Evolutionary conservation across 768 basidiomycete species (phyloP), one percentile per base, ranked within the genome.

Genomic region (Porpolomopsis calyptriformis): DNA sequence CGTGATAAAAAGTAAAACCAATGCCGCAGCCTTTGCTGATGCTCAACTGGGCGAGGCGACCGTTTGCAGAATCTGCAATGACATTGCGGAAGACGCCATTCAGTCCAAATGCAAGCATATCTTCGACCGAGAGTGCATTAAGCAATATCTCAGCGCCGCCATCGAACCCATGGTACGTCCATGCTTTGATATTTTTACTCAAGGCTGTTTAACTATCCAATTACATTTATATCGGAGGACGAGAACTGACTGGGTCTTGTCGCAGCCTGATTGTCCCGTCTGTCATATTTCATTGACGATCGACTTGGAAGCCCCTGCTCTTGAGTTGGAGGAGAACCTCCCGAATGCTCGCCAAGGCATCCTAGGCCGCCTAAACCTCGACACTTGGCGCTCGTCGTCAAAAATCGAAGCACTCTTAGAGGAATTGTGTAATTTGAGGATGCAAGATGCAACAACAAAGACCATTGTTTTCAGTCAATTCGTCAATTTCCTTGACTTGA

Each of bases 331-430:
- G 49, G 80, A 84, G 53, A 72, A 63, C 42, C 51, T 61, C 2
- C 49, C 64, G 5, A 69, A 57, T 31, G 68, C 67, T 7, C 78
- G 88, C 31, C 96, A 99, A 61, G 96, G 96, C 33, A 97, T 99
- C 42, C 76, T 99, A 11, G 89, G 89, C 22, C 79, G 93, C 8
- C 71, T 99, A 19, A 78, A 98, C 59, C 67, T 97, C 14, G 79
- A 88, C 53, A 81, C 78, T 38, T 96, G 91, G 90, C 77, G 90
- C 40, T 94, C 91, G 1, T 93, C 89, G n/a, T 82, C 91, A 4
- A 99, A 98, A 70, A 89, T 98, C 35, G 96, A 99, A 60, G 93
- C 94, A 2, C 72, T 99, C 4, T 71, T 98, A 3, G 96, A 99
- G 63, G 96, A 99, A 64, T 65, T 99, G 44, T 80, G 75, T 56